Percentiles rank a stretch among this genome's conserved stretches.
phyloP scores from a whole-genome alignment of 768 basidiomycete species.

The Mycena capillaripes region DNA sequence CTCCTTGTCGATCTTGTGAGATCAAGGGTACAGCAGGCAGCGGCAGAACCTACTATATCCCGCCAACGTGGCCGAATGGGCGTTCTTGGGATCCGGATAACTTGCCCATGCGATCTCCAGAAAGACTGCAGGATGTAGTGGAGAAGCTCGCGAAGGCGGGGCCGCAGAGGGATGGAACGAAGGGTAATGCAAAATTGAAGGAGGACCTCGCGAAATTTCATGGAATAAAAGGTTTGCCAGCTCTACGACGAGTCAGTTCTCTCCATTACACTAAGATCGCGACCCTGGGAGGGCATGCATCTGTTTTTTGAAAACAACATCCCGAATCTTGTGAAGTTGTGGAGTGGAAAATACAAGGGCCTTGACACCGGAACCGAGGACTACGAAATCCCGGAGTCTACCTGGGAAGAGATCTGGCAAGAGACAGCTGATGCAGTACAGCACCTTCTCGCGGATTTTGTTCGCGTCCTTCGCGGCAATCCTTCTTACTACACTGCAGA shows the following conservation, averaged over 20 bases:
- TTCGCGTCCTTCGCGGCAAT: too few relatives aligned
- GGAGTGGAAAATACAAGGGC: conserved; percentile 57
- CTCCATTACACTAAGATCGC: conserved; percentile 46
- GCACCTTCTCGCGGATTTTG: too few relatives aligned
- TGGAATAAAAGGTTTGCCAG: conserved; percentile 46
- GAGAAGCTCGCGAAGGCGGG: not conserved
- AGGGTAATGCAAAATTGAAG: conserved; percentile 37
- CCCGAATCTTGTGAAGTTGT: conserved; percentile 30
- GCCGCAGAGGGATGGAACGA: conserved; percentile 45
- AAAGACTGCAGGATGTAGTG: conserved; percentile 51
- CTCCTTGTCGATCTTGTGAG: too few relatives aligned
- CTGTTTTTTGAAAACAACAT: conserved; percentile 55
- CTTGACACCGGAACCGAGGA: conserved; percentile 45
- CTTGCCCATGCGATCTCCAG: conserved; percentile 53
- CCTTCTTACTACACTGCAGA: too few relatives aligned
- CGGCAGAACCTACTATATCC: conserved; percentile 29
- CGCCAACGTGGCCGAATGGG: conserved; percentile 38
- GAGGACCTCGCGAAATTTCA: too few relatives aligned
- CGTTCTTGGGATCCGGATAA: conserved; percentile 34
- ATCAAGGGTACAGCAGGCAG: not conserved
- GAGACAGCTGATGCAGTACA: too few relatives aligned
- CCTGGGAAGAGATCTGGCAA: too few relatives aligned
- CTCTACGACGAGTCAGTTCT: conserved; percentile 42
- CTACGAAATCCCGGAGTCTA: too few relatives aligned
- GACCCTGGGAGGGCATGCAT: conserved; percentile 64